Evolutionary conservation across 1,139 yeast genomes (phyloP), one percentile per base, ranked within the genome.

Genomic region (Blastobotrys persicus): DNA sequence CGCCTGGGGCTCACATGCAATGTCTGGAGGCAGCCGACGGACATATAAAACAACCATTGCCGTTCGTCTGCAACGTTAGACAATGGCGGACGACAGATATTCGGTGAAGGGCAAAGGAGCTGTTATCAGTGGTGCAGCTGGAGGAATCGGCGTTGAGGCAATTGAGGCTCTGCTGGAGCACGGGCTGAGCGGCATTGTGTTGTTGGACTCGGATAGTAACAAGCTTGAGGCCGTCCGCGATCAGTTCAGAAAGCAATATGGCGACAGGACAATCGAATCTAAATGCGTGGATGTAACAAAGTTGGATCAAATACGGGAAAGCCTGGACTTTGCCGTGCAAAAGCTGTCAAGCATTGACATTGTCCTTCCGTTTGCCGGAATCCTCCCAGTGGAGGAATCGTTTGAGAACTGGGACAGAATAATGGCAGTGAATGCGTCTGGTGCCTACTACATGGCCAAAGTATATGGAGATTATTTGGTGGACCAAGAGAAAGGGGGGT

Each of bases 391-490:
- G 12, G 42, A 16, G 28, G 39, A 33, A 12, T 26, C 28, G 38
- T 16, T 23, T 23, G 35, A 33, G 17, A n/a, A 32, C 18, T 38
- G 44, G 50, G 28, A 37, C 32, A 23, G 20, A 13, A 38, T 48
- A 1, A 31, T 50, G 42, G 45, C 38, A 9, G 42, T 50, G n/a
- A 74, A 75, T 56, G 59, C 73, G 50, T 67, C 70, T 48, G 78
- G 79, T 13, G 65, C 71, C 14, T 75, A 65, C 52, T 71, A 63
- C 48, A 65, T 73, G 12, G 67, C 71, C 4, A 77, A 73, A 51
- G 75, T 76, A 0, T 76, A 72, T 16, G 77, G 75, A 3, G 62
- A 61, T 43, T 75, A 70, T 53, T 69, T 75, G 75, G 66, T 64
- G 75, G 47, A 46, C 19, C 48, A 51, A 32, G 49, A 40, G 23